phyloP scores from a whole-genome alignment of 768 basidiomycete genomes.

The Hygrocybe punicea region DNA sequence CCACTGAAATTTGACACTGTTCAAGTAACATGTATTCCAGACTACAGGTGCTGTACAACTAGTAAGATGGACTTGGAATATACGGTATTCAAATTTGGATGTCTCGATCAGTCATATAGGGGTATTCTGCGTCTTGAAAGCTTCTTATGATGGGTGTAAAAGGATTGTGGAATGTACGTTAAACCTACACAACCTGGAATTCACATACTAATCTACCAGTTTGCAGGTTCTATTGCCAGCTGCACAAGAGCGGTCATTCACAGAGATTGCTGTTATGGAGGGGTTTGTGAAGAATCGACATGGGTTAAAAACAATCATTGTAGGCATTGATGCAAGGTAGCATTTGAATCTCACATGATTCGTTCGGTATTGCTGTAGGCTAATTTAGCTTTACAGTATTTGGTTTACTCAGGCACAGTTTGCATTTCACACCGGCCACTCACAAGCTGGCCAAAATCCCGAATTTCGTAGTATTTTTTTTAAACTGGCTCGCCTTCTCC shows the following conservation, averaged over 20 bases:
- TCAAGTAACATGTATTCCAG: not conserved
- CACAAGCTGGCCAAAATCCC: conserved; percentile 10
- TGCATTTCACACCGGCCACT: not conserved
- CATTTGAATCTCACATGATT: not conserved
- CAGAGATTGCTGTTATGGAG: not conserved
- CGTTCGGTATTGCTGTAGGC: not conserved
- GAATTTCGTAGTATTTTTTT: conserved; percentile 9
- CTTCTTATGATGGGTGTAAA: not conserved
- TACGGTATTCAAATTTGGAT: too few species aligned
- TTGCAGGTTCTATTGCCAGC: conserved; percentile 1
- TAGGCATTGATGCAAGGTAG: conserved; percentile 7
- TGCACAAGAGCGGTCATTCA: not conserved
- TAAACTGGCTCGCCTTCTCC: conserved; percentile 32
- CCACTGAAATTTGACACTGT: not conserved
- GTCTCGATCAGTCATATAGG: not conserved
- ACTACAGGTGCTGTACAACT: not conserved
- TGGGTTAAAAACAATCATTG: not conserved
- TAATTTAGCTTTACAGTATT: not conserved
- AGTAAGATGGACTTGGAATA: not conserved
- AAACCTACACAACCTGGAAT: not conserved
- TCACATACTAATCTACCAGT: not conserved
- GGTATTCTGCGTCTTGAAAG: not conserved
- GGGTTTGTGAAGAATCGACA: conserved; percentile 2
- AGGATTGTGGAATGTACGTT: conserved; percentile 1
- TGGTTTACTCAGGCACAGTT: not conserved